Evolutionary conservation across 2,329 filamentous ascomycete genomes (phyloP).

Genomic region (Colletotrichum ledebouriae): DNA sequence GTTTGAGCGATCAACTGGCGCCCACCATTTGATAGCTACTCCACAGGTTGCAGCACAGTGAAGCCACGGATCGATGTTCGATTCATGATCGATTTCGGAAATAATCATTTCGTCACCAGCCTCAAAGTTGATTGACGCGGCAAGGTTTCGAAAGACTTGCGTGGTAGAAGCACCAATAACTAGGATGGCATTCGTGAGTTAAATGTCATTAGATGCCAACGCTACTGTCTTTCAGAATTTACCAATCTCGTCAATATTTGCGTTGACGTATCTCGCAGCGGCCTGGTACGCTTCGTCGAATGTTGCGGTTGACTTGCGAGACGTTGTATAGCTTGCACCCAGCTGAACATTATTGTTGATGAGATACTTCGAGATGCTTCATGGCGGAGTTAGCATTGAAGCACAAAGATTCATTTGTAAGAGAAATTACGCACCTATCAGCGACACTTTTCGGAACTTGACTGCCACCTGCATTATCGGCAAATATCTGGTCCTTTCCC

Average conservation of each 20-base stretch:
- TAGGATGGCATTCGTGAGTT: not conserved
- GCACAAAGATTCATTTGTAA: not conserved
- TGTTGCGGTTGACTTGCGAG: slow-evolving; percentile 67
- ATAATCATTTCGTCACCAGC: slow-evolving; percentile 76
- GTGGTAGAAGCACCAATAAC: slow-evolving; percentile 81
- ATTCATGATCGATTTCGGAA: slow-evolving; percentile 81
- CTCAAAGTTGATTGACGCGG: slow-evolving; percentile 65
- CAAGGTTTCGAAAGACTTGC: slow-evolving; percentile 80
- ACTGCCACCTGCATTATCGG: slow-evolving; percentile 84
- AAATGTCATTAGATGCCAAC: not conserved
- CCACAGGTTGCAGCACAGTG: slow-evolving; percentile 72
- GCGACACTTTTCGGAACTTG: slow-evolving; percentile 74
- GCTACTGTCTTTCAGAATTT: not conserved
- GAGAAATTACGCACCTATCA: not conserved
- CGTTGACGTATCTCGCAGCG: slow-evolving; percentile 79
- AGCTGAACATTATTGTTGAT: slow-evolving; percentile 80
- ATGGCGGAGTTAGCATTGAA: slow-evolving; percentile 53
- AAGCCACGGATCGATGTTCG: slow-evolving; percentile 81
- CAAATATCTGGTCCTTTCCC: slow-evolving; percentile 74
- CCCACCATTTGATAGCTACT: slow-evolving; percentile 79
- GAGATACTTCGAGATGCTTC: slow-evolving; percentile 74
- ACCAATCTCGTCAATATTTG: slow-evolving; percentile 70
- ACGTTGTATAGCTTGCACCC: slow-evolving; percentile 76
- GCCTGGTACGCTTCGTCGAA: slow-evolving; percentile 73
- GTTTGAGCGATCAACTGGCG: slow-evolving; percentile 61